Conservation (phyloP, 208 protist genomes). For the Trypanosomatidae sp. region DNA sequence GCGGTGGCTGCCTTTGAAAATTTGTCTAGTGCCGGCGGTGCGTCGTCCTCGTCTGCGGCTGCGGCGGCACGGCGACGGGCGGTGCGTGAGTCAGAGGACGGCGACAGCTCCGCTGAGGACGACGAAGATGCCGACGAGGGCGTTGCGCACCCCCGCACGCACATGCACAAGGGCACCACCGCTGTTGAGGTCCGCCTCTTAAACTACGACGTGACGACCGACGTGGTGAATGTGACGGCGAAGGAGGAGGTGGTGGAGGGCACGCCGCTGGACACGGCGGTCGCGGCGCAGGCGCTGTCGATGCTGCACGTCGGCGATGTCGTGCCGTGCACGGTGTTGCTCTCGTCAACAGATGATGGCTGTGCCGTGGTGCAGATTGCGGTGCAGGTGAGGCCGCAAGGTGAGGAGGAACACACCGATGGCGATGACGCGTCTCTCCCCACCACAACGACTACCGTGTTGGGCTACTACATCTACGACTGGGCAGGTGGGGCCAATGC, state of each 20-base stretch:
- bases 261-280: constrained; percentile 60
- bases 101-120: too few species aligned
- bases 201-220: constrained; percentile 69
- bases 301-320: constrained; percentile 33
- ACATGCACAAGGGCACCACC: not conserved
- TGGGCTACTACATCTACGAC: constrained; percentile 82
- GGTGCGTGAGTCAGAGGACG: not conserved
- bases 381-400: too few species aligned
- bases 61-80: not conserved
- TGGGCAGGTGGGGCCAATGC: too few species aligned
- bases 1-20: constrained; percentile 73
- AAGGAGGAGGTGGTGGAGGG: constrained; percentile 60
- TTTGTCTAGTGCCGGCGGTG: constrained; percentile 10
- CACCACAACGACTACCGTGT: constrained; percentile 28
- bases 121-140: too few species aligned
- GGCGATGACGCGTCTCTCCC: not conserved
- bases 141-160: not conserved
- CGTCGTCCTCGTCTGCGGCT: not conserved
- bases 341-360: constrained; percentile 80
- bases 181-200: constrained; percentile 73
- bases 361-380: constrained; percentile 80
- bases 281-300: constrained; percentile 33
- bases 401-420: too few species aligned
- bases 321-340: constrained; percentile 62
- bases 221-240: constrained; percentile 77